Evolutionary conservation across 768 basidiomycete genomes (phyloP).

Genomic region (Leccinum uliginosum): DNA sequence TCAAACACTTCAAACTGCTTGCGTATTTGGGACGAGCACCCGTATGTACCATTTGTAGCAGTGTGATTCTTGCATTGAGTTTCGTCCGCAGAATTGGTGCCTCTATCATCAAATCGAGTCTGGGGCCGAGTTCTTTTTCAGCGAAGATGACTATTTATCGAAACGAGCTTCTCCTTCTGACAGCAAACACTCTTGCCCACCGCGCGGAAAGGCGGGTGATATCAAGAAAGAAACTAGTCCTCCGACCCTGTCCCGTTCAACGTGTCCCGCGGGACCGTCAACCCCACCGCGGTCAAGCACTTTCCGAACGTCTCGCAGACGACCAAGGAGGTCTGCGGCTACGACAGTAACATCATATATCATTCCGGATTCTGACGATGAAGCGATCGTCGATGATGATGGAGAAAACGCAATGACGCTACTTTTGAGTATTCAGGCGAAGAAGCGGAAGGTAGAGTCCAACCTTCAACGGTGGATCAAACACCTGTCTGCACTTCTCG

Average conservation of each 20-base stretch:
- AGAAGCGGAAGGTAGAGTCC: constrained; percentile 39
- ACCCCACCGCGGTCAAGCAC: constrained; percentile 12
- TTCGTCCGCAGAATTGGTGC: constrained; percentile 40
- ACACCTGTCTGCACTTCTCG: constrained; percentile 54
- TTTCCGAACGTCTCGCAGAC: constrained; percentile 38
- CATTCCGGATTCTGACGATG: constrained; percentile 70
- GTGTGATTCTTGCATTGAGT: background rate
- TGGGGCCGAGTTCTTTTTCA: constrained; percentile 65
- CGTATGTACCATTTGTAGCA: constrained; percentile 35
- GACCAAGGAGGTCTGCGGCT: constrained; percentile 57
- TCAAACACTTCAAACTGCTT: constrained; percentile 74
- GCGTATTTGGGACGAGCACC: constrained; percentile 61
- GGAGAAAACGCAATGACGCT: constrained; percentile 31
- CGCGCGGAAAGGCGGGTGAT: constrained; percentile 25
- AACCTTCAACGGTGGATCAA: constrained; percentile 65
- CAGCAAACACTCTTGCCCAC: constrained; percentile 24
- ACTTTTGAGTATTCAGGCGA: constrained; percentile 28
- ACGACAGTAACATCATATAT: constrained; percentile 54
- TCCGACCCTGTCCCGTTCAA: constrained; percentile 26
- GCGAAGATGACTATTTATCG: constrained; percentile 64
- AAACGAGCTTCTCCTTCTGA: constrained; percentile 23
- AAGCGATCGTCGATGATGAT: constrained; percentile 42
- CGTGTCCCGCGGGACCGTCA: constrained; percentile 13
- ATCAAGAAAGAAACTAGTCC: constrained; percentile 42
- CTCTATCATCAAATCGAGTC: constrained; percentile 59